Conservation (phyloP, 2,329 filamentous ascomycete species). For the Claviceps digitariae region DNA sequence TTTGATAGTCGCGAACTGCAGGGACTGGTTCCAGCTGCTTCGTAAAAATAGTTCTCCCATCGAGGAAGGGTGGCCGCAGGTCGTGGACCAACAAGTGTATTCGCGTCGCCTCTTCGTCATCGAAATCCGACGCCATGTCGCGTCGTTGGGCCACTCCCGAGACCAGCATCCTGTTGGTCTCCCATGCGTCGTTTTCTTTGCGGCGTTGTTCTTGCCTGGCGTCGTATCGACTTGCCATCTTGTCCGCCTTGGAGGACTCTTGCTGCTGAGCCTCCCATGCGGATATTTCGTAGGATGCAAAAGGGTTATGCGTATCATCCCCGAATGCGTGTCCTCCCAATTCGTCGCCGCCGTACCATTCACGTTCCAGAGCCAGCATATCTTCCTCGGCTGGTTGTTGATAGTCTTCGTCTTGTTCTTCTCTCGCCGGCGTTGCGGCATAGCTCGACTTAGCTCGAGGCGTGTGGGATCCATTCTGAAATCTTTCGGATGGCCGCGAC, state of each 20-base stretch:
- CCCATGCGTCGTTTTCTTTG: constrained; percentile 94
- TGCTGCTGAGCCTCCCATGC: constrained; percentile 66
- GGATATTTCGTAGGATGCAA: constrained; percentile 61
- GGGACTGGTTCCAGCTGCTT: constrained; percentile 93
- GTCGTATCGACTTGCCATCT: constrained; percentile 57
- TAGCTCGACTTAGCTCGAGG: constrained; percentile 22
- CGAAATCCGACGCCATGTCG: constrained; percentile 70
- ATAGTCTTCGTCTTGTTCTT: constrained; percentile 31
- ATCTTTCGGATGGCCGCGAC: constrained; percentile 14
- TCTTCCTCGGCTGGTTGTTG: constrained; percentile 56
- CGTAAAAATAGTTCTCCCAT: constrained; percentile 90
- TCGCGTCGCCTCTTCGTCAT: constrained; percentile 80
- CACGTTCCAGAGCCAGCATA: constrained; percentile 64
- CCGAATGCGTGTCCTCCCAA: constrained; percentile 70
- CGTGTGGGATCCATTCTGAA: constrained; percentile 21
- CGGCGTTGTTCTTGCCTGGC: constrained; percentile 72
- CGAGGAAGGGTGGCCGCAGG: constrained; percentile 82
- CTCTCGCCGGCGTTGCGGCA: constrained; percentile 26
- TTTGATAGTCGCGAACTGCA: constrained; percentile 84
- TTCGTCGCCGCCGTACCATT: constrained; percentile 88
- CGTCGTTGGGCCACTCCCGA: constrained; percentile 87
- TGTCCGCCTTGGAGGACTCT: constrained; percentile 63
- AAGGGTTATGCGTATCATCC: constrained; percentile 87
- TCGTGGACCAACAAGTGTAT: constrained; percentile 91
- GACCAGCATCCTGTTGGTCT: constrained; percentile 95